A percentile compares a stretch with the other conserved stretches of the same genome.
Evolutionary conservation across 108 stramenopile genomes (phyloP).

Genomic region (Nitzschia palea): DNA sequence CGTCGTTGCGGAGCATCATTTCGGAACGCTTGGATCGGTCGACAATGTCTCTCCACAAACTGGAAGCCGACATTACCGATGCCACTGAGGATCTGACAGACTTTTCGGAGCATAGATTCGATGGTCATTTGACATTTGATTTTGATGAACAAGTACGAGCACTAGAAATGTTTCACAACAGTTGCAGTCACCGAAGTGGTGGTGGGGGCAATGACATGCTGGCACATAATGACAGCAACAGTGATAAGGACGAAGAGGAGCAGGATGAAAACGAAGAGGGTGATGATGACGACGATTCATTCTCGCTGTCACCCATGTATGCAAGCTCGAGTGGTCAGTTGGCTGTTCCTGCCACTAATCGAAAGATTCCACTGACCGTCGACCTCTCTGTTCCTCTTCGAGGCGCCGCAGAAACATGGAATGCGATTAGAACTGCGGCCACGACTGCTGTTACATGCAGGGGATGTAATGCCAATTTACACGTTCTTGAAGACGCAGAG

Average conservation of each 20-base stretch:
- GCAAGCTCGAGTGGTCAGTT: too few relatives aligned
- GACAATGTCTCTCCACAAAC: not conserved
- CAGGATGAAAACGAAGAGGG: not conserved
- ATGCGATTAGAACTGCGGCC: not conserved
- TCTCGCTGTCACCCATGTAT: not conserved
- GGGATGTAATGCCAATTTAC: not conserved
- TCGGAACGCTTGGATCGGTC: not conserved
- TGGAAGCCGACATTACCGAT: constrained; percentile 4
- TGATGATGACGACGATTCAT: not conserved
- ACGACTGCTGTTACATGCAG: not conserved
- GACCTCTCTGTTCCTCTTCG: not conserved
- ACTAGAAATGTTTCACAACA: not conserved
- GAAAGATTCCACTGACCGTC: not conserved
- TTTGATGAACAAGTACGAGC: constrained; percentile 10
- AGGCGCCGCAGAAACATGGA: constrained; percentile 7
- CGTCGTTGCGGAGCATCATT: not conserved
- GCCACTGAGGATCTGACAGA: not conserved
- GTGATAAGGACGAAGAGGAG: not conserved
- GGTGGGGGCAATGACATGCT: too few relatives aligned
- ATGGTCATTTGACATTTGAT: constrained; percentile 1
- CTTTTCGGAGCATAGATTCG: constrained; percentile 1
- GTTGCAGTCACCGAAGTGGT: too few relatives aligned
- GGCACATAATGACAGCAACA: not conserved
- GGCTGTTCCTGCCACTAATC: not conserved
- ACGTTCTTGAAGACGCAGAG: constrained; percentile 10